Percentiles rank a stretch among this genome's conserved stretches.
phyloP scores from a whole-genome alignment of 345 rosid species.

The Stellera chamaejasme region DNA sequence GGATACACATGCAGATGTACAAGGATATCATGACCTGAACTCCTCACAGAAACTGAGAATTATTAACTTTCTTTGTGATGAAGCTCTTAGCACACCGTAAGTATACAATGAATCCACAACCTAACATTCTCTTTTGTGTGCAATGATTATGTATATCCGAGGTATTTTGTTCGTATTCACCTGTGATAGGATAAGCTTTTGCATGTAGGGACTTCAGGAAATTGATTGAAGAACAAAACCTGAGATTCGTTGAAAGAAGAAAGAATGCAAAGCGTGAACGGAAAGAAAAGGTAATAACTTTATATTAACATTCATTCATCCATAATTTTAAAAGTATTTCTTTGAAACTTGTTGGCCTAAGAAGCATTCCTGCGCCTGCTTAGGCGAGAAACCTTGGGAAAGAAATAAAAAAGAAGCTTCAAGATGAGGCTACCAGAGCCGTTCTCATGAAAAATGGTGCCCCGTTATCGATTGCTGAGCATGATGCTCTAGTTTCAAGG shows the following conservation, averaged over 20 bases:
- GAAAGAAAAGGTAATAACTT: conserved; percentile 12
- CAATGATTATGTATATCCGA: not conserved
- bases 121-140: not conserved
- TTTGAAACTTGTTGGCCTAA: not conserved
- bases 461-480: conserved; percentile 13
- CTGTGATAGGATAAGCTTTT: not conserved
- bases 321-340: not conserved
- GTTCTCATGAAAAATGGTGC: conserved; percentile 13
- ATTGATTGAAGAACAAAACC: conserved; percentile 12
- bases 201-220: conserved; percentile 13
- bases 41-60: conserved; percentile 30
- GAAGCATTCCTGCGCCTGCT: not conserved
- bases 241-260: conserved; percentile 10
- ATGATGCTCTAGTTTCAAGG: conserved; percentile 14
- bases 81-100: conserved; percentile 35
- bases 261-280: conserved; percentile 5
- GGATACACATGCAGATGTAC: conserved; percentile 11
- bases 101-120: conserved; percentile 1
- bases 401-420: conserved; percentile 14
- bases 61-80: conserved; percentile 44
- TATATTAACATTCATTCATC: not conserved
- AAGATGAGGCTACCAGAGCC: conserved; percentile 16
- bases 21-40: conserved; percentile 23
- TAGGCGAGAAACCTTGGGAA: conserved; percentile 16
- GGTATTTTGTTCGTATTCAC: not conserved